Percentiles rank a stretch among this genome's conserved stretches.
Conservation (phyloP, 148 eudicot genomes). For the Heliamphora exappendiculata region DNA sequence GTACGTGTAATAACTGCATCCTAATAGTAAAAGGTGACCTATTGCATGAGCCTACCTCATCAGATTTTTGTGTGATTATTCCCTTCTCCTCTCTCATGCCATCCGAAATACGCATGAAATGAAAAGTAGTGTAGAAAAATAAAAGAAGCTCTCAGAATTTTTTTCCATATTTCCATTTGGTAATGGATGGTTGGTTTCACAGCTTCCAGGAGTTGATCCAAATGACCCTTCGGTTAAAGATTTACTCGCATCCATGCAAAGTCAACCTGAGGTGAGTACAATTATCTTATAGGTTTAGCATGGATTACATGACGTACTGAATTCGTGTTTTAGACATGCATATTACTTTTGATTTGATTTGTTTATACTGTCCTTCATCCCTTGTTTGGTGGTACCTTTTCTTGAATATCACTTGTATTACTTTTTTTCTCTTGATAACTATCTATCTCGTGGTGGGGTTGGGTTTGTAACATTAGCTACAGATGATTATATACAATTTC, state of each 20-base stretch:
- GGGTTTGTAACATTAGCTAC: too few relatives aligned
- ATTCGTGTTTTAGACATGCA: neutral
- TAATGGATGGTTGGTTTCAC: constrained; percentile 13
- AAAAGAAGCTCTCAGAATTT: neutral
- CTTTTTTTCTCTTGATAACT: too few relatives aligned
- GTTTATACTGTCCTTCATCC: neutral
- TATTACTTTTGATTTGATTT: neutral
- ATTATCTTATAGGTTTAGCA: neutral
- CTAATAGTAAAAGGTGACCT: too few relatives aligned
- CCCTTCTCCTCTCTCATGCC: neutral
- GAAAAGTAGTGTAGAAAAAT: neutral
- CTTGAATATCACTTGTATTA: neutral
- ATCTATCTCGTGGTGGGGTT: too few relatives aligned
- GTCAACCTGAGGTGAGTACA: constrained; percentile 66
- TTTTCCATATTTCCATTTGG: neutral
- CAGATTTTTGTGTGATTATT: neutral
- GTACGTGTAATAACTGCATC: too few relatives aligned
- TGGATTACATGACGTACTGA: neutral
- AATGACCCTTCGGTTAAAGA: constrained; percentile 88
- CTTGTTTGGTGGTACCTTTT: neutral
- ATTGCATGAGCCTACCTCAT: neutral
- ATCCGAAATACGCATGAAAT: neutral
- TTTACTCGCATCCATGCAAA: constrained; percentile 87
- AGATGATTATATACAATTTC: too few relatives aligned
- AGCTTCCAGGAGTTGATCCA: constrained; percentile 98